Evolutionary conservation across 106 monocot species (phyloP).

Genomic region (Dactylorhiza incarnata): DNA sequence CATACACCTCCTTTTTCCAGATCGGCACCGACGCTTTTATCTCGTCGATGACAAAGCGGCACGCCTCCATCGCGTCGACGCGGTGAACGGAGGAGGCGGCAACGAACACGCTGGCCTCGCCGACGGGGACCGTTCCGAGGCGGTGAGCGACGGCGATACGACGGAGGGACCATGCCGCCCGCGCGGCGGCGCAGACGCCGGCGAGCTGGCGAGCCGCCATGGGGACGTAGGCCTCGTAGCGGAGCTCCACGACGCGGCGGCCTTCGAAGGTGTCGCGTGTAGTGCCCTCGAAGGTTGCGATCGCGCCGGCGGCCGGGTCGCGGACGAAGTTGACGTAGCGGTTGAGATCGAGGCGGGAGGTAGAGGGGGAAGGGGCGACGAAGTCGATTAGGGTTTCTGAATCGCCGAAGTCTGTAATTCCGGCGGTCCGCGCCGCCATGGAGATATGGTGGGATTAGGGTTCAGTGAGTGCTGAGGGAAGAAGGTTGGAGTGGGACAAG

Average conservation of each 20-base stretch:
- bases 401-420: slow-evolving; percentile 1
- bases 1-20: slow-evolving; percentile 98
- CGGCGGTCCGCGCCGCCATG: not conserved
- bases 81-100: slow-evolving; percentile 74
- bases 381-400: slow-evolving; percentile 65
- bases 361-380: slow-evolving; percentile 25
- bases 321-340: slow-evolving; percentile 62
- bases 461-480: not conserved
- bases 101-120: slow-evolving; percentile 86
- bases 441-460: not conserved
- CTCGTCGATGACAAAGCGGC: slow-evolving; percentile 82
- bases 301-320: slow-evolving; percentile 65
- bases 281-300: slow-evolving; percentile 92
- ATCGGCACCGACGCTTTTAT: slow-evolving; percentile 83
- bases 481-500: no score
- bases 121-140: slow-evolving; percentile 50
- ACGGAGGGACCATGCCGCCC: slow-evolving; percentile 29
- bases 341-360: slow-evolving; percentile 32
- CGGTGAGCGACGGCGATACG: slow-evolving; percentile 63
- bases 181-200: slow-evolving; percentile 32
- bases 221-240: slow-evolving; percentile 80
- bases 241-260: slow-evolving; percentile 62
- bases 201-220: slow-evolving; percentile 64
- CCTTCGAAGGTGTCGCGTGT: slow-evolving; percentile 87
- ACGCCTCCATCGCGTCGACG: slow-evolving; percentile 70